A percentile compares a stretch with the other conserved stretches of the same genome.
These are phyloP conservation scores for Phyllosticta ampelicida DNA, from an alignment of 2,329 filamentous ascomycete genomes.

Conservation along the genomic window DNA sequence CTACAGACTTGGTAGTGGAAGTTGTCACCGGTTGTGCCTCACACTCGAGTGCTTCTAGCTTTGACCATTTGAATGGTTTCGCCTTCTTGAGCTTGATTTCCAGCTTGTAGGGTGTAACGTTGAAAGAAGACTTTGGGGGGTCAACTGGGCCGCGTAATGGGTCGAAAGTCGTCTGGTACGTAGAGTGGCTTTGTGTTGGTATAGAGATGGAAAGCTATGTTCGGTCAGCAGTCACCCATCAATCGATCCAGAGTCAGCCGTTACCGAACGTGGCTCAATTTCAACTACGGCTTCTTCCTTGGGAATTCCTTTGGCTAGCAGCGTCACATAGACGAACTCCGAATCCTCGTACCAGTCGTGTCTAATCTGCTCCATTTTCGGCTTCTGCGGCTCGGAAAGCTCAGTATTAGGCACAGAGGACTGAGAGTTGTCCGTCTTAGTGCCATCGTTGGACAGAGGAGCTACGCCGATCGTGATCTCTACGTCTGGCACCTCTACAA, in stretches of 20 bases:
- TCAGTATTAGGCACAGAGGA: neutral
- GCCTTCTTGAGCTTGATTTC: slow-evolving; percentile 65
- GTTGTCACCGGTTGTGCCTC: slow-evolving; percentile 7
- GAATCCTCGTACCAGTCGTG: slow-evolving; percentile 59
- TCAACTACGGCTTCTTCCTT: slow-evolving; percentile 46
- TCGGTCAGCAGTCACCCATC: slow-evolving; percentile 13
- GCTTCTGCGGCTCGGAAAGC: slow-evolving; percentile 19
- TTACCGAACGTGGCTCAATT: slow-evolving; percentile 38
- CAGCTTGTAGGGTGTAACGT: slow-evolving; percentile 66
- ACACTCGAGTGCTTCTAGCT: slow-evolving; percentile 36
- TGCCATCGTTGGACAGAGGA: slow-evolving; percentile 13
- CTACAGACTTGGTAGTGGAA: slow-evolving; percentile 4
- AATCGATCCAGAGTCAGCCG: slow-evolving; percentile 2
- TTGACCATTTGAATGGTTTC: slow-evolving; percentile 53
- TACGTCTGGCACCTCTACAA: slow-evolving; percentile 43
- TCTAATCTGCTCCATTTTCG: slow-evolving; percentile 48
- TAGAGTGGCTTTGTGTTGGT: slow-evolving; percentile 41
- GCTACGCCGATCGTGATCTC: slow-evolving; percentile 33
- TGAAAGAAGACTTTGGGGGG: slow-evolving; percentile 46
- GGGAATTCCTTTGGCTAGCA: slow-evolving; percentile 55
- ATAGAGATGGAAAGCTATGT: slow-evolving; percentile 47
- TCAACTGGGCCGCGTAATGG: slow-evolving; percentile 60
- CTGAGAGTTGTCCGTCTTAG: neutral
- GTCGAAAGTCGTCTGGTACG: slow-evolving; percentile 52
- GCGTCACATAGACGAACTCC: slow-evolving; percentile 50